Percentiles rank a stretch among this genome's conserved stretches.
Evolutionary conservation across 2,329 filamentous ascomycete species (phyloP).

Genomic region (Gnomoniopsis sp.): DNA sequence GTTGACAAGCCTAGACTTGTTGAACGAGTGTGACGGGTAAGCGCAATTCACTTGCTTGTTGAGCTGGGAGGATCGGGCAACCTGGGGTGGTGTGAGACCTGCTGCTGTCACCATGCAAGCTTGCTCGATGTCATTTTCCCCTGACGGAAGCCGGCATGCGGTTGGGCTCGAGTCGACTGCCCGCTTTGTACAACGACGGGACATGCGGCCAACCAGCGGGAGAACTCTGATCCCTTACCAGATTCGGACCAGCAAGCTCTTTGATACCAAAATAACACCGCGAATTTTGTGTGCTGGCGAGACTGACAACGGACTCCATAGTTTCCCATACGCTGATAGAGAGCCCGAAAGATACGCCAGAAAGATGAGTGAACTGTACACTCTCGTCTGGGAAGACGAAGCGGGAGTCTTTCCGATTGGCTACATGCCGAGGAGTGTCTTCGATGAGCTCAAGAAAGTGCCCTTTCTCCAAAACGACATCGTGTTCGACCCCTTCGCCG

Average conservation of each 20-base stretch:
- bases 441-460: conserved; percentile 44
- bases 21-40: conserved; percentile 24
- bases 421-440: conserved; percentile 51
- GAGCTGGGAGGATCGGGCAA: neutral
- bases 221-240: neutral
- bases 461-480: conserved; percentile 57
- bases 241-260: neutral
- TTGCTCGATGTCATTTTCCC: conserved; percentile 1
- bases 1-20: conserved; percentile 23
- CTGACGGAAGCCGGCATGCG: conserved; percentile 1
- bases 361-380: conserved; percentile 61
- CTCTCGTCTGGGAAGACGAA: conserved; percentile 59
- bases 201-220: neutral
- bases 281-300: conserved; percentile 2
- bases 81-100: neutral
- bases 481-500: conserved; percentile 53
- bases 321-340: conserved; percentile 72
- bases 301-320: conserved; percentile 31
- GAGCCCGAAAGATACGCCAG: conserved; percentile 54
- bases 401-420: conserved; percentile 64
- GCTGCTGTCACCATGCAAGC: neutral
- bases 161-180: neutral
- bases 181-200: conserved; percentile 18
- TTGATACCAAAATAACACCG: neutral
- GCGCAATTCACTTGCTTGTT: conserved; percentile 12